These are phyloP conservation scores for Moesziomyces globuligerus DNA, from an alignment of 1,284 basidiomycete species.

Conservation along the genomic window DNA sequence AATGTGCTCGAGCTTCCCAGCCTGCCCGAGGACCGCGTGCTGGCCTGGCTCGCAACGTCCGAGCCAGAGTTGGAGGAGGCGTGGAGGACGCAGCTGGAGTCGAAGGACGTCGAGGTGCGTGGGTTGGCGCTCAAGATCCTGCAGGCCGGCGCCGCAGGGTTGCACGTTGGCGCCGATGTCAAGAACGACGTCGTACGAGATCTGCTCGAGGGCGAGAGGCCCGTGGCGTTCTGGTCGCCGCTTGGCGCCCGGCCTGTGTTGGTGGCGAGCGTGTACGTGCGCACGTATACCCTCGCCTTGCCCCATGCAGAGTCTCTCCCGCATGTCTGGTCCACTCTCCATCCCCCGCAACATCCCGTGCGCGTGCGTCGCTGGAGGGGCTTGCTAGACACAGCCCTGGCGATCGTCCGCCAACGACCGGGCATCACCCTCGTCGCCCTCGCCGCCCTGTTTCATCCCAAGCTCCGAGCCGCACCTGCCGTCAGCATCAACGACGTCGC, in stretches of 20 bases:
- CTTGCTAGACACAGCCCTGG: slow-evolving; percentile 11
- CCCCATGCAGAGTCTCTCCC: slow-evolving; percentile 6
- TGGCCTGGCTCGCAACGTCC: slow-evolving; percentile 16
- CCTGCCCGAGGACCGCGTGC: slow-evolving; percentile 17
- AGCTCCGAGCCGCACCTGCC: not conserved
- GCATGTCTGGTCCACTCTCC: slow-evolving; percentile 34
- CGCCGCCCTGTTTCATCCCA: slow-evolving; percentile 6
- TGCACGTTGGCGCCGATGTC: no score
- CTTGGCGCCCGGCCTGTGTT: slow-evolving; percentile 1
- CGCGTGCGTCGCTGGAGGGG: no score
- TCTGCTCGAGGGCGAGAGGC: slow-evolving; percentile 5
- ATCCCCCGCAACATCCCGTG: not conserved
- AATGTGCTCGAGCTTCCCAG: slow-evolving; percentile 9
- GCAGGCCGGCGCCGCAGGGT: no score
- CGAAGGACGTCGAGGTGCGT: slow-evolving; percentile 2
- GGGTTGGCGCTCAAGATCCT: not conserved
- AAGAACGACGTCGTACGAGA: not conserved
- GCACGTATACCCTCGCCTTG: slow-evolving; percentile 4
- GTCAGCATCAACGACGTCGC: not conserved
- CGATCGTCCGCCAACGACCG: slow-evolving; percentile 10
- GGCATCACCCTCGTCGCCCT: slow-evolving; percentile 13
- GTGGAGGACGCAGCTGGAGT: slow-evolving; percentile 10
- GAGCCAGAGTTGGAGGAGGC: not conserved
- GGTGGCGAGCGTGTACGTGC: slow-evolving; percentile 9
- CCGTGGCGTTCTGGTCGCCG: slow-evolving; percentile 26